These are phyloP conservation scores for Monosporascus sp. DNA, from an alignment of 2,329 filamentous ascomycete genomes.

Conservation along the genomic window DNA sequence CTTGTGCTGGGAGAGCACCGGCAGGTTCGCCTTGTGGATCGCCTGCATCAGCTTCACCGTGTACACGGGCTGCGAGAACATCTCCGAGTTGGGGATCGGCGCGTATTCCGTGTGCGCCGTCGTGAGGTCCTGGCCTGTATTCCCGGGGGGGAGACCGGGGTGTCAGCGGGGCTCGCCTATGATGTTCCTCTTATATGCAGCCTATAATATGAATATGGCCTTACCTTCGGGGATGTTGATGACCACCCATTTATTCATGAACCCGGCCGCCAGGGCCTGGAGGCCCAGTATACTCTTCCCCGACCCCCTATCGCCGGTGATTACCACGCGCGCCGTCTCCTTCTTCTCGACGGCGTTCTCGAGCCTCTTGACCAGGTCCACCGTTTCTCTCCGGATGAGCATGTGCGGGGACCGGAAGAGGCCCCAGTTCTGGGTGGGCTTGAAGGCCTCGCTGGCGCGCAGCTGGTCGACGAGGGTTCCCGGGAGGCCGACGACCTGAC, in stretches of 20 bases:
- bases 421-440: slow-evolving; percentile 81
- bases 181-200: too few relatives aligned
- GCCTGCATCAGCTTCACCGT: slow-evolving; percentile 68
- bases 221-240: slow-evolving; percentile 85
- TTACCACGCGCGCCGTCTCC: slow-evolving; percentile 57
- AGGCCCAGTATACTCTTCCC: slow-evolving; percentile 87
- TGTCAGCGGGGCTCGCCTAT: background rate
- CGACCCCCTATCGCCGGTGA: slow-evolving; percentile 68
- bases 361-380: slow-evolving; percentile 63
- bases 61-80: slow-evolving; percentile 77
- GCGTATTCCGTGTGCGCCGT: slow-evolving; percentile 78
- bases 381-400: slow-evolving; percentile 73
- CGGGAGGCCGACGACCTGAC: slow-evolving; percentile 65
- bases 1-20: slow-evolving; percentile 51
- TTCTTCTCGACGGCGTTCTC: slow-evolving; percentile 48
- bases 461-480: slow-evolving; percentile 71
- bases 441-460: slow-evolving; percentile 83
- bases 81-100: slow-evolving; percentile 55
- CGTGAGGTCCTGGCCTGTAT: slow-evolving; percentile 67
- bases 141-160: background rate
- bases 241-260: slow-evolving; percentile 82
- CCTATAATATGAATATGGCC: slow-evolving; percentile 11
- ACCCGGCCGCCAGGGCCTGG: slow-evolving; percentile 77
- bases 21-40: slow-evolving; percentile 67
- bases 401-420: slow-evolving; percentile 79